phyloP scores from a whole-genome alignment of 176 grass and related monocot genomes.

The Oryza australiensis region DNA sequence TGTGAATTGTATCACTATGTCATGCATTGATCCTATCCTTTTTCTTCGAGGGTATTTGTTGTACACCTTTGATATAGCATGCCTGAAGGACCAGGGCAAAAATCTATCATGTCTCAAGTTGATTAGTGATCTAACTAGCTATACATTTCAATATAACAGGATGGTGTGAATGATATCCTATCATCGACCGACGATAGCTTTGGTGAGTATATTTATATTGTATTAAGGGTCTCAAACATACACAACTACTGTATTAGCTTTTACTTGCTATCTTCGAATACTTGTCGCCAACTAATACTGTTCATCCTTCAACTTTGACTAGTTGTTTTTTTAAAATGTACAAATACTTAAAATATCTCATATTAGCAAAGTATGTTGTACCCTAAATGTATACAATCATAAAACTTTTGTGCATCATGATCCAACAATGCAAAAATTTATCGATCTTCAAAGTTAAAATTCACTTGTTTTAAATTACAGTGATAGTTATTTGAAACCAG shows the following conservation, averaged over 20 bases:
- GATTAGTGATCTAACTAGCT: constrained; percentile 7
- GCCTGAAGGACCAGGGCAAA: constrained; percentile 38
- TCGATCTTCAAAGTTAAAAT: no score
- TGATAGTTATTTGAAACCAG: not conserved
- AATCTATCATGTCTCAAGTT: constrained; percentile 2
- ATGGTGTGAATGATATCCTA: constrained; percentile 91
- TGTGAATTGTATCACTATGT: constrained; percentile 20
- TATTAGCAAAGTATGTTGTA: no score
- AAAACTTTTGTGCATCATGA: no score
- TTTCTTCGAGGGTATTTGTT: constrained; percentile 56
- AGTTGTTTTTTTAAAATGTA: no score
- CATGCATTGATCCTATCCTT: constrained; percentile 5
- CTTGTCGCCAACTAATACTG: no score
- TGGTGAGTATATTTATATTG: constrained; percentile 54
- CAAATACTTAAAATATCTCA: no score
- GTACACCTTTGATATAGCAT: constrained; percentile 77
- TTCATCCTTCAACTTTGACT: no score
- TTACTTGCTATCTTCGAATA: no score
- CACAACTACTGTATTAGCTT: not conserved
- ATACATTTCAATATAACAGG: constrained; percentile 48
- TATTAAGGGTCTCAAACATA: not conserved
- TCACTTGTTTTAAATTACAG: no score
- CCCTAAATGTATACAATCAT: no score
- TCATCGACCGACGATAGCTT: constrained; percentile 71
- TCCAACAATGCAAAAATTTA: no score